Conservation (phyloP, 768 basidiomycete species). For the Mycena haematopus region DNA sequence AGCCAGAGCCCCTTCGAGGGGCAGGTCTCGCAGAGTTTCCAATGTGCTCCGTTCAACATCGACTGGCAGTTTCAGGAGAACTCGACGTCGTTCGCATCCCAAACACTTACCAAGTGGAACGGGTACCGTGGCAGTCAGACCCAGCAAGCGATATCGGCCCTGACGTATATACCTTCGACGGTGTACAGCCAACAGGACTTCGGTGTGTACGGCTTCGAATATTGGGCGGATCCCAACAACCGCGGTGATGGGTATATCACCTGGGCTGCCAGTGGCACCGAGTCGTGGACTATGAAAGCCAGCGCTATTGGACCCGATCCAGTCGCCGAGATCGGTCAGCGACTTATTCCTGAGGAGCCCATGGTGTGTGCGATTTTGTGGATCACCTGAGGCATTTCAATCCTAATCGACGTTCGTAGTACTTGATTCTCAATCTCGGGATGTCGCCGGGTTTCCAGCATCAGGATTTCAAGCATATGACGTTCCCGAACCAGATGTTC, state of each 20-base stretch:
- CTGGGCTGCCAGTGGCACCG: constrained; percentile 73
- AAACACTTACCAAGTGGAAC: constrained; percentile 61
- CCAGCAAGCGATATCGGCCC: constrained; percentile 78
- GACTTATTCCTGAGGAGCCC: constrained; percentile 90
- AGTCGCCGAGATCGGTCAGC: constrained; percentile 58
- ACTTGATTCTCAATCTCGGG: constrained; percentile 85
- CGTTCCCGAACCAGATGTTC: constrained; percentile 81
- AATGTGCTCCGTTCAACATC: constrained; percentile 81
- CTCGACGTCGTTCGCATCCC: constrained; percentile 58
- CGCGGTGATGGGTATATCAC: constrained; percentile 79
- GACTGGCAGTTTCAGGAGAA: constrained; percentile 66
- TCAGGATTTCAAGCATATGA: constrained; percentile 71
- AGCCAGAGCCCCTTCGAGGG: constrained; percentile 47
- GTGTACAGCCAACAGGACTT: constrained; percentile 64
- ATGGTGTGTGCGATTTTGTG: constrained; percentile 63
- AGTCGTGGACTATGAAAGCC: constrained; percentile 77
- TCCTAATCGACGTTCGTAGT: constrained; percentile 48
- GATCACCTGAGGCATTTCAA: neutral
- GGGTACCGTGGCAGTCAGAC: constrained; percentile 70
- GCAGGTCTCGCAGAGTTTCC: constrained; percentile 81
- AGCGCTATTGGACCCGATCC: constrained; percentile 73
- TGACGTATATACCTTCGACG: constrained; percentile 59
- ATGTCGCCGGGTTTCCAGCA: constrained; percentile 79
- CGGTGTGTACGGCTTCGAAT: constrained; percentile 78
- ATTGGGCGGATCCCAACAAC: constrained; percentile 74